These are phyloP conservation scores for Chlorella sp. DNA, from an alignment of 139 green algal species.

Conservation along the genomic window DNA sequence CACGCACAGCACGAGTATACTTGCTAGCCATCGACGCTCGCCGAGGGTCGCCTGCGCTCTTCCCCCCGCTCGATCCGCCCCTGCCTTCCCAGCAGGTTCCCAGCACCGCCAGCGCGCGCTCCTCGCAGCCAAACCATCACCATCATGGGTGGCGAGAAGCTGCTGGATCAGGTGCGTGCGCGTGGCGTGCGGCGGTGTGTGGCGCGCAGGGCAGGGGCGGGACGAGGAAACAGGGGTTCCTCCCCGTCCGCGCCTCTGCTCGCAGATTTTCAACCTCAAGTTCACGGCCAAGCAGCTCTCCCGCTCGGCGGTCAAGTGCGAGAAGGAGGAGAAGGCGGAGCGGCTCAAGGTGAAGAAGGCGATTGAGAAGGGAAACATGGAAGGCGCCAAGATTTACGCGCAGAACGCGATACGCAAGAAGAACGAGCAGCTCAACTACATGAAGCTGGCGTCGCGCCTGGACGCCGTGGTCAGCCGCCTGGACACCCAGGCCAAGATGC, in stretches of 20 bases:
- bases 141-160: constrained; percentile 35
- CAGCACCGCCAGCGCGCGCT: too few relatives aligned
- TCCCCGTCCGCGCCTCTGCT: background rate
- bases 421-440: constrained; percentile 92
- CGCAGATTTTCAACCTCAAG: constrained; percentile 96
- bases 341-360: constrained; percentile 94
- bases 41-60: too few relatives aligned
- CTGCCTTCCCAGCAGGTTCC: too few relatives aligned
- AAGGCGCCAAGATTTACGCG: constrained; percentile 54
- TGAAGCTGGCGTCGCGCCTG: constrained; percentile 80
- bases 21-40: too few relatives aligned
- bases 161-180: constrained; percentile 22
- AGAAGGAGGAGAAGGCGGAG: constrained; percentile 93
- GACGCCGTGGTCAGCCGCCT: constrained; percentile 79
- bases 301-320: constrained; percentile 72
- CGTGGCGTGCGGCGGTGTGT: background rate
- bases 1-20: too few relatives aligned
- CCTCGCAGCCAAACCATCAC: too few relatives aligned
- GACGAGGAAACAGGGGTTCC: too few relatives aligned
- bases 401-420: constrained; percentile 88
- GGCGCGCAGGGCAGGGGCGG: too few relatives aligned
- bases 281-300: constrained; percentile 89
- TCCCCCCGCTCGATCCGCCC: too few relatives aligned
- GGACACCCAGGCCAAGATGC: constrained; percentile 53
- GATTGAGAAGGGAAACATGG: constrained; percentile 96